Evolutionary conservation across 2,329 filamentous ascomycete species (phyloP).

Genomic region (Botrytis cinerea): DNA sequence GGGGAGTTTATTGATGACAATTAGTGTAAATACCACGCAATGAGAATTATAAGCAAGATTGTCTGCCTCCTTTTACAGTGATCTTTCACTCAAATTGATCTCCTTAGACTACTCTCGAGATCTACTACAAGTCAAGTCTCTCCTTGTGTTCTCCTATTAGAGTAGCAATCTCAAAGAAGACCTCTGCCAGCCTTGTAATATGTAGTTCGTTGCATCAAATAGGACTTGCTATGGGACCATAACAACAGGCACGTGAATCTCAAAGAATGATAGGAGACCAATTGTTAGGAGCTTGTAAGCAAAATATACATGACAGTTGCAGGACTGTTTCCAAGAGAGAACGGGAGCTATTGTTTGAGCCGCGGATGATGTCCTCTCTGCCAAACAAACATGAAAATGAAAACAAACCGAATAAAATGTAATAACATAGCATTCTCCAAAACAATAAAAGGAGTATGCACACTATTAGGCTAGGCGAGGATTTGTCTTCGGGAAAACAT

Average conservation of each 20-base stretch:
- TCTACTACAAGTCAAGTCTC: neutral
- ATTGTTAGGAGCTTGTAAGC: neutral
- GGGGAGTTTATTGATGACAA: slow-evolving; percentile 20
- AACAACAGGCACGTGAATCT: neutral
- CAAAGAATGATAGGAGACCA: neutral
- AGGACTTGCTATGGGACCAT: neutral
- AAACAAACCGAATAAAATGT: neutral
- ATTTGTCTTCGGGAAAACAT: neutral
- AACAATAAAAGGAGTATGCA: neutral
- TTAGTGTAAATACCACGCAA: slow-evolving; percentile 36
- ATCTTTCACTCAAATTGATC: neutral
- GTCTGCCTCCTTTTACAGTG: neutral
- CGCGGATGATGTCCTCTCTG: neutral
- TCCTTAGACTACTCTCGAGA: neutral
- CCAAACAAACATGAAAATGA: neutral
- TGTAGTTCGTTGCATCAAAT: neutral
- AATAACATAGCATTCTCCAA: neutral
- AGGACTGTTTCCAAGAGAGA: neutral
- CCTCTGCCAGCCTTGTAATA: neutral
- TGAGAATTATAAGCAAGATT: slow-evolving; percentile 22
- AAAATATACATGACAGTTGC: neutral
- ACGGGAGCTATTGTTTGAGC: neutral
- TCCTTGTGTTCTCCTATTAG: neutral
- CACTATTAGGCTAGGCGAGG: neutral
- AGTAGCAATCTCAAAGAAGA: neutral